Conservation (phyloP, 2,329 filamentous ascomycete genomes). For the Thyridium curvatum region DNA sequence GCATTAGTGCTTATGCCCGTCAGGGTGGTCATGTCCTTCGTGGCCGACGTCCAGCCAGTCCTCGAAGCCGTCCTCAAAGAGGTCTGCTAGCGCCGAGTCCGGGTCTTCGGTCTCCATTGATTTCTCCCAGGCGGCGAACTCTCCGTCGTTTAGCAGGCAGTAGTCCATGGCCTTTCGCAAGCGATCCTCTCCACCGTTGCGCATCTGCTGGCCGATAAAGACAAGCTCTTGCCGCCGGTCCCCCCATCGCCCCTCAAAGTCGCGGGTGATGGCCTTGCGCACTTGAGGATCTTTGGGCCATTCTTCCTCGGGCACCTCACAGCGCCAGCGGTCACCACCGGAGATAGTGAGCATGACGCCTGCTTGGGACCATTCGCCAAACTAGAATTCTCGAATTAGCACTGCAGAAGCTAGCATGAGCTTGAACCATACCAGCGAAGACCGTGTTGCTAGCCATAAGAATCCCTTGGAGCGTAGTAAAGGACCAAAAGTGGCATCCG, state of each 20-base stretch:
- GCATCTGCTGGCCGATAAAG: conserved; percentile 63
- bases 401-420: no score
- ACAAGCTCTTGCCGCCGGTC: conserved; percentile 67
- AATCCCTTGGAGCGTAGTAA: no score
- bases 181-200: conserved; percentile 27
- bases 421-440: no score
- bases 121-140: conserved; percentile 36
- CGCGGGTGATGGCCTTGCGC: conserved; percentile 26
- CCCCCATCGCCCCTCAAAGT: conserved; percentile 55
- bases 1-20: neutral
- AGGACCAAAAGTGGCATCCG: neutral
- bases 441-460: no score
- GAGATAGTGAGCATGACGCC: conserved; percentile 57
- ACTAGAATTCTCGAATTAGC: conserved; percentile 13
- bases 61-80: conserved; percentile 11
- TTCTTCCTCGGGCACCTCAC: conserved; percentile 45
- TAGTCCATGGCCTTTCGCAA: conserved; percentile 49
- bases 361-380: conserved; percentile 58
- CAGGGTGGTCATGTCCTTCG: neutral
- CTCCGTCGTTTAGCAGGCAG: conserved; percentile 55
- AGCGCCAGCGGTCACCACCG: conserved; percentile 53
- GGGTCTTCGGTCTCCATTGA: conserved; percentile 5
- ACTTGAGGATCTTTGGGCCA: conserved; percentile 18
- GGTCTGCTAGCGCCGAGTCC: conserved; percentile 1
- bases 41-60: conserved; percentile 9